Evolutionary conservation across 2,329 filamentous ascomycete genomes (phyloP), one percentile per base, ranked within the genome.

Genomic region (Penicillium sp.): DNA sequence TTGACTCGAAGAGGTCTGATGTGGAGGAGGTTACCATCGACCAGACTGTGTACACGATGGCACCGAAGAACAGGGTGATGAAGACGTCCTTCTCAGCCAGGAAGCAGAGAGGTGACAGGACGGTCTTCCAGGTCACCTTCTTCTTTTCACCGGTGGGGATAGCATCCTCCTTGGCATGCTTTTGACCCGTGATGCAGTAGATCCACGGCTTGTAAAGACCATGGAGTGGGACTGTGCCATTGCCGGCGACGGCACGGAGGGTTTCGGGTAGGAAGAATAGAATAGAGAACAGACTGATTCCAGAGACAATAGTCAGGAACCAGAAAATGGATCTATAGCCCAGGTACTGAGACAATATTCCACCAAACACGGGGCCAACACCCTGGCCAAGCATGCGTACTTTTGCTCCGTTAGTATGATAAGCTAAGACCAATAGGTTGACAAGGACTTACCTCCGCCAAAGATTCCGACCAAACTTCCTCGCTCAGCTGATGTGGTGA

Each of bases 1-100:
- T 61, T 0, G 62, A 53, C 53, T 72, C 62, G 46, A 77, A 60
- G 0, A 67, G 49, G 20, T 64, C 63, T 0, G 72, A 69, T 1
- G 74, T 78, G 10, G 66, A 73, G 1, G 74, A 71, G 2, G 72
- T 75, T 4, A 78, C 69, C 74, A 78, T 78, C 20, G 67, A 74
- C 74, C 74, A 78, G 10, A 75, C 67, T 0, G 74, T 69, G 53
- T 77, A 78, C 1, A 75, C 66, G 5, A 75, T 65, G 9, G 68
- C 68, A 37, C 74, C 72, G 35, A 71, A 78, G 44, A 75, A 58
- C 0, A 78, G 58, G 3, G 68, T 70, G 39, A 71, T 61, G 38
- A 75, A 65, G 12, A 78, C 70, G 44, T 78, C 76, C 51, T 76
- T 76, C 48, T 78, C 72, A 6, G 57, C 52, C 3, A 78, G 64